A percentile compares a stretch with the other conserved stretches of the same genome.
Conservation (phyloP, 495 filamentous ascomycete genomes). For the Penicillium ucsense region DNA sequence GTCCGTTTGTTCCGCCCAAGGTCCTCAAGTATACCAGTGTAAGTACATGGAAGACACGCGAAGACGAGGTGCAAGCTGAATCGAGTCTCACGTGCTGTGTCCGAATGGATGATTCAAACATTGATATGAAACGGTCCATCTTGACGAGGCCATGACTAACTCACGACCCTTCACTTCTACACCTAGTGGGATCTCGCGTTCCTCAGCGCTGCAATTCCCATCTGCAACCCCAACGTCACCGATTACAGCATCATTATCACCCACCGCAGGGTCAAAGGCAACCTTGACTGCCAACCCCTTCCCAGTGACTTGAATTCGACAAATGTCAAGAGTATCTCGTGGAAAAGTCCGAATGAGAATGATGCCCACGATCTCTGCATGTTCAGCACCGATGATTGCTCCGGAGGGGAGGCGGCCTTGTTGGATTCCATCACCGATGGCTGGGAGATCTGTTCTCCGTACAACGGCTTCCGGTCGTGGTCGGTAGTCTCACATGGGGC, state of each 20-base stretch:
- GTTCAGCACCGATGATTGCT: conserved; percentile 13
- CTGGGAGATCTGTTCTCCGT: conserved; percentile 25
- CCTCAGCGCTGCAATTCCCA: conserved; percentile 9
- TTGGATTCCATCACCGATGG: conserved; percentile 14
- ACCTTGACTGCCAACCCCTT: conserved; percentile 5
- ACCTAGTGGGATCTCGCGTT: conserved; percentile 25
- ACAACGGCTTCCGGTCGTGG: conserved; percentile 15
- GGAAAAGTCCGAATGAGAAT: conserved; percentile 15
- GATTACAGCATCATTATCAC: conserved; percentile 13
- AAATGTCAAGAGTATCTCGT: conserved; percentile 20
- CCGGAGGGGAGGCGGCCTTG: neutral
- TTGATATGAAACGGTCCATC: too few relatives aligned
- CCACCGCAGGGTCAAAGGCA: conserved; percentile 9
- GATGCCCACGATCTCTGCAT: conserved; percentile 18
- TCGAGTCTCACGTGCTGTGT: too few relatives aligned
- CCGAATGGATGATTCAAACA: too few relatives aligned
- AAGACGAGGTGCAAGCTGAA: too few relatives aligned
- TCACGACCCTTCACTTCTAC: neutral
- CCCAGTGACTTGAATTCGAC: conserved; percentile 4
- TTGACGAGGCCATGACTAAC: neutral
- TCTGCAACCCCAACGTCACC: conserved; percentile 15
- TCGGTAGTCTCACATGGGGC: conserved; percentile 15
- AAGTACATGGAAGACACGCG: neutral
- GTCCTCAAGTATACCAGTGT: conserved; percentile 16
- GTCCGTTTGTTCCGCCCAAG: conserved; percentile 3